Evolutionary conservation across 345 rosid species (phyloP).

Genomic region (Salix suchowensis): DNA sequence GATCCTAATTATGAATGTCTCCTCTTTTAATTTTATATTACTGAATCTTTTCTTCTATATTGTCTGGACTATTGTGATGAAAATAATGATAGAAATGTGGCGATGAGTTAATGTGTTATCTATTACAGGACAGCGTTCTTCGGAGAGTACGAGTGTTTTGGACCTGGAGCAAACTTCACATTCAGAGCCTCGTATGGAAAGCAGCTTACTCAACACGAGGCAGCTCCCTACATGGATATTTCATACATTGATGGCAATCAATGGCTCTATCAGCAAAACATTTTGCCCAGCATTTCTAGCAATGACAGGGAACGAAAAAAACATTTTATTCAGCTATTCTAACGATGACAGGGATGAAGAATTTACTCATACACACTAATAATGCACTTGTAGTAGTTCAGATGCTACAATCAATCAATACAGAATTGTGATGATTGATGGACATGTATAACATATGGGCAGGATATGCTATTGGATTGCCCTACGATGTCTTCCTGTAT

Average conservation of each 20-base stretch:
- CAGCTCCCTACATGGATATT: conserved; percentile 41
- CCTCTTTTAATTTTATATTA: no score
- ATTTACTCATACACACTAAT: neutral
- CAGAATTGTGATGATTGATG: no score
- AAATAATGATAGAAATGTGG: no score
- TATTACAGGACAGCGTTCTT: conserved; percentile 58
- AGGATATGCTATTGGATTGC: no score
- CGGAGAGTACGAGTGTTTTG: conserved; percentile 61
- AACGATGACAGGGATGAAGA: neutral
- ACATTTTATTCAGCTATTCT: no score
- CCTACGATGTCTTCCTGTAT: no score
- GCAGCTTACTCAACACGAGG: conserved; percentile 51
- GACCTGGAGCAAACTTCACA: conserved; percentile 51
- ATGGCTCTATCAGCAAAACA: conserved; percentile 44
- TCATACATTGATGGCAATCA: conserved; percentile 65
- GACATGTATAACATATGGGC: no score
- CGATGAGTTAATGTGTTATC: no score
- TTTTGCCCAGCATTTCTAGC: neutral
- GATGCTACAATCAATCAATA: no score
- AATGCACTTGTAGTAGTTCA: neutral
- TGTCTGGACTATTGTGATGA: no score
- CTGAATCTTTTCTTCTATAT: no score
- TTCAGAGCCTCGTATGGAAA: conserved; percentile 44
- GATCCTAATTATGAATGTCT: neutral
- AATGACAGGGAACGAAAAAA: neutral